Conservation (phyloP, 768 basidiomycete species). For the Floccularia luteovirens region DNA sequence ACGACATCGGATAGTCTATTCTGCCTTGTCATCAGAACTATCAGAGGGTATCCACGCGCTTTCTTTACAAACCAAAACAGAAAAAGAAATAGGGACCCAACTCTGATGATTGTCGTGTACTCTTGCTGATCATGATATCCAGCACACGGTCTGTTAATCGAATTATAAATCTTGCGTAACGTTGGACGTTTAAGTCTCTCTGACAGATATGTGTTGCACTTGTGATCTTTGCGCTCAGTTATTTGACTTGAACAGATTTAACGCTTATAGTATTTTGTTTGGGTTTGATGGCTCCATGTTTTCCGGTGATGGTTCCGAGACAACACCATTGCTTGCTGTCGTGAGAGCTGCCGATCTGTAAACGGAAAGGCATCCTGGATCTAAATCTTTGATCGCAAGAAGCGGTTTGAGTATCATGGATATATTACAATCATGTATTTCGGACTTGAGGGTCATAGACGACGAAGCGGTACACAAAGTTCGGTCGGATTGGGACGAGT, state of each 20-base stretch:
- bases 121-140: background rate
- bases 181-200: background rate
- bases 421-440: background rate
- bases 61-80: constrained; percentile 67
- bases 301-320: constrained; percentile 3
- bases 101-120: background rate
- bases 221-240: too few relatives aligned
- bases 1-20: constrained; percentile 75
- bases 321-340: background rate
- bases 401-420: background rate
- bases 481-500: background rate
- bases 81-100: constrained; percentile 30
- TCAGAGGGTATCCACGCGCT: constrained; percentile 68
- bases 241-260: too few relatives aligned
- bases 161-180: background rate
- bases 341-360: constrained; percentile 2
- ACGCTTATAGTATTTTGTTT: constrained; percentile 4
- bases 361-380: background rate
- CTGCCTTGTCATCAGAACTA: constrained; percentile 65
- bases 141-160: background rate
- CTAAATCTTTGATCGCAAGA: background rate
- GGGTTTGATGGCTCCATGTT: constrained; percentile 4
- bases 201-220: too few relatives aligned
- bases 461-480: background rate
- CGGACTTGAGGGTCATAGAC: background rate